Base-by-base conservation (phyloP, 1,284 basidiomycete species). In the Austroboletus novae-zelandiae region DNA sequence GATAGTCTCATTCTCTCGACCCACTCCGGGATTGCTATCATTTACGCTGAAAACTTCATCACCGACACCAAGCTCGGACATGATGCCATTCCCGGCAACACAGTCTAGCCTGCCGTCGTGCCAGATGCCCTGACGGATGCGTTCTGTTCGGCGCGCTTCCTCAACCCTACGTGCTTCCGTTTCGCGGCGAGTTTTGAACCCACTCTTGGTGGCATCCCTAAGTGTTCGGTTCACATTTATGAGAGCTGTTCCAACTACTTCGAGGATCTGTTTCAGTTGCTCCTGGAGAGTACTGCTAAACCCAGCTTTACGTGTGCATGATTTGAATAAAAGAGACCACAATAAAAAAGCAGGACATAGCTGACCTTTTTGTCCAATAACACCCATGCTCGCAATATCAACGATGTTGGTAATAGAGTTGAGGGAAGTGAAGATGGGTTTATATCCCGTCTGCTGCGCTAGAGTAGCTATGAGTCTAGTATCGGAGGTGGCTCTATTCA, bases 341-440 rank as follows among this genome's bases (percentile, higher is more conserved):
- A 13, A 5, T 10, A 15, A 10, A 7, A 36, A 29, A 7, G 7
- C 5, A 34, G 44, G 27, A 14, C 18, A 44, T 9, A 17, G 40
- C 30, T 17, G 53, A 88, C 89, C 81, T 74, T 98, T 98, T 65
- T 96, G 94, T 1, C 96, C 96, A 59, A 98, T 98, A 20, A 99
- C 66, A 8, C 95, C 94, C 34, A 95, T 83, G 48, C 89, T 88
- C 0, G 92, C 94, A n/a, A 99, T 77, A 64, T 99, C 96, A 53
- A 98, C 84, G 50, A 98, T 71, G 55, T 83, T 89, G 66, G 86
- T 93, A 61, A 96, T 69, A 1, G 89, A 92, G 61, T 88, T 88
- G 49, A 97, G 71, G 75, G 95, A 93, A 5, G 87, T 87, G 70
- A 98, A 98, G 7, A 93, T 77, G 3, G 94, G 94, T 78, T 86